Base-by-base conservation (phyloP, 192 early-diverging fungal genomes). In the Coemansia umbellata region DNA sequence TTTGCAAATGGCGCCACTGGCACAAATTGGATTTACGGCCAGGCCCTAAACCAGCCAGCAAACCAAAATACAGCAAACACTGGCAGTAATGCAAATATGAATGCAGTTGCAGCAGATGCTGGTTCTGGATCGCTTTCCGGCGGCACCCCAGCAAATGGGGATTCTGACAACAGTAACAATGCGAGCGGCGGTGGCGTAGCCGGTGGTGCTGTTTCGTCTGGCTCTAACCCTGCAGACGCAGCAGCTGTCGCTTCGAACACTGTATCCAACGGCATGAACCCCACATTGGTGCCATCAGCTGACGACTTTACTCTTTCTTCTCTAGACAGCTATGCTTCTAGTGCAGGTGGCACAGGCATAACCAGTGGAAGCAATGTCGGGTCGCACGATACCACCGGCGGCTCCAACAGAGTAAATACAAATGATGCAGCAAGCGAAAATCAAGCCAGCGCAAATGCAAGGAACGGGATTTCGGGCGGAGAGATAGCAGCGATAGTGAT, bases 401-500 rank as follows among this genome's bases (percentile, higher is more conserved):
- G n/a, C n/a, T n/a, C n/a, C n/a, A n/a, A n/a, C n/a, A n/a, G n/a
- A n/a, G n/a, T n/a, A n/a, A n/a, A n/a, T n/a, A n/a, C n/a, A n/a
- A n/a, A n/a, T n/a, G n/a, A n/a, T n/a, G n/a, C n/a, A n/a, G n/a
- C n/a, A n/a, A n/a, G n/a, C n/a, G n/a, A n/a, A n/a, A n/a, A n/a
- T n/a, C n/a, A n/a, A n/a, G 37, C 7, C 4, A 19, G 15, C 37
- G 15, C 15, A 39, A 51, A 17, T 37, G 50, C 7, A n/a, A 27
- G 22, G 36, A 31, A 39, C 3, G 37, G 39, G 14, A 37, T 67
- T 30, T 39, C 24, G 0, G 36, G 52, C 6, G 64, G 64, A 4
- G 30, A 59, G 14, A 55, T 60, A 24, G 64, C 57, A 8, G 64
- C 52, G 0, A 44, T 73, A 18, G 32, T 58, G 3, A 22, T 73